These are phyloP conservation scores for Coniochaeta prunicola DNA, from an alignment of 2,329 filamentous ascomycete species.

Conservation along the genomic window DNA sequence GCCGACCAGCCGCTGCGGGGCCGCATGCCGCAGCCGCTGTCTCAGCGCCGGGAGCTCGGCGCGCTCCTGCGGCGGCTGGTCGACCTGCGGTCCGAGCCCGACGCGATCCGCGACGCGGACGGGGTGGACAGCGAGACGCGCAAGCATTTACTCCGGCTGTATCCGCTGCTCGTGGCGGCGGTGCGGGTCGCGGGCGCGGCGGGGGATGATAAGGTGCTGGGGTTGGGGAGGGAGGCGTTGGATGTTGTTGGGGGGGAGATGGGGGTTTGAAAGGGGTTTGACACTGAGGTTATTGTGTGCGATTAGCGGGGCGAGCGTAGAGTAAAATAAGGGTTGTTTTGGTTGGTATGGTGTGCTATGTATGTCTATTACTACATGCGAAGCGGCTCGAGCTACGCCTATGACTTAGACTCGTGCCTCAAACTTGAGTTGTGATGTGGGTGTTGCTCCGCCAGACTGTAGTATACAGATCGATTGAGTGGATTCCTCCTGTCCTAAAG, in stretches of 20 bases:
- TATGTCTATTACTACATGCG: too few species aligned
- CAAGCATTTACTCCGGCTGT: conserved; percentile 74
- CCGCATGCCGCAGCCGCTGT: conserved; percentile 78
- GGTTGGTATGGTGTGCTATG: too few species aligned
- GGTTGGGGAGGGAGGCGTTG: conserved; percentile 51
- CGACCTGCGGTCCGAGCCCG: conserved; percentile 59
- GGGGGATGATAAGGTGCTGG: conserved; percentile 54
- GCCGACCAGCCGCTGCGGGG: conserved; percentile 88
- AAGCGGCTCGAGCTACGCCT: too few species aligned
- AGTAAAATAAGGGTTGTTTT: too few species aligned
- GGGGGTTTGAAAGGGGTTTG: conserved; percentile 19
- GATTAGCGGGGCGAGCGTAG: too few species aligned
- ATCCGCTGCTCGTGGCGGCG: conserved; percentile 66
- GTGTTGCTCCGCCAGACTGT: background rate
- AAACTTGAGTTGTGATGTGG: background rate
- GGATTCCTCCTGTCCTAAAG: background rate
- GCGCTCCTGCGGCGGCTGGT: conserved; percentile 63
- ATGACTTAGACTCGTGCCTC: background rate
- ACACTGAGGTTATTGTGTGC: too few species aligned
- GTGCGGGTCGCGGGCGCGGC: conserved; percentile 47
- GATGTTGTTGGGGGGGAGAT: conserved; percentile 55
- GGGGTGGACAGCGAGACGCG: conserved; percentile 49
- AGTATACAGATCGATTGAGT: background rate
- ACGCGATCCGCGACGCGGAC: conserved; percentile 54
- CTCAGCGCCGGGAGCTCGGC: conserved; percentile 70